A percentile compares a stretch with the other conserved stretches of the same genome.
These are phyloP conservation scores for Coniella vitis DNA, from an alignment of 2,329 filamentous ascomycete genomes.

Conservation along the genomic window DNA sequence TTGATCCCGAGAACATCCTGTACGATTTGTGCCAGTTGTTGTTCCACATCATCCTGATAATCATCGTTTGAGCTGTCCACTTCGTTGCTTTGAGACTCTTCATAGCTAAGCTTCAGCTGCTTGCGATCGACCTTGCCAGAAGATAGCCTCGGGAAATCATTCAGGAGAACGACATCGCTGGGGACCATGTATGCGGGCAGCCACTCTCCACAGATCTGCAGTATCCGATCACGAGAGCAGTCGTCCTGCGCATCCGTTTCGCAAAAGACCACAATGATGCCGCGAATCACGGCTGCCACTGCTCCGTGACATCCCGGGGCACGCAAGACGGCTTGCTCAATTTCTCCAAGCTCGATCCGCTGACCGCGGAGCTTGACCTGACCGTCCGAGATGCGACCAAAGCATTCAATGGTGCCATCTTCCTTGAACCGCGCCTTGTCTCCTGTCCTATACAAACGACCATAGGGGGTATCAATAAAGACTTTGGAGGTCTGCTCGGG, in stretches of 20 bases:
- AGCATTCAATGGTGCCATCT: constrained; percentile 70
- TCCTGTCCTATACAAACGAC: constrained; percentile 73
- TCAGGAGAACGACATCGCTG: constrained; percentile 58
- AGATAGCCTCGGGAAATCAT: constrained; percentile 64
- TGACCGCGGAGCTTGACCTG: constrained; percentile 87
- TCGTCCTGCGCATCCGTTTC: constrained; percentile 38
- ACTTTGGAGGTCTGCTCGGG: constrained; percentile 64
- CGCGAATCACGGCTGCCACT: constrained; percentile 59
- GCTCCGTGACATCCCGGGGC: constrained; percentile 57
- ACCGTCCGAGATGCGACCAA: constrained; percentile 70
- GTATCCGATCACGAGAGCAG: constrained; percentile 39
- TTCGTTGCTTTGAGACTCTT: not conserved
- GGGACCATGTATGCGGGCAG: constrained; percentile 81
- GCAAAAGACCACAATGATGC: constrained; percentile 69
- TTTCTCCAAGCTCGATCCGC: constrained; percentile 71
- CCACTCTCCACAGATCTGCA: constrained; percentile 60
- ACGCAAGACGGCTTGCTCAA: constrained; percentile 63
- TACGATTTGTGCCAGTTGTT: constrained; percentile 27
- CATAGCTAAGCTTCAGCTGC: constrained; percentile 50
- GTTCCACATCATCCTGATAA: constrained; percentile 26
- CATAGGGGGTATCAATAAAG: constrained; percentile 64
- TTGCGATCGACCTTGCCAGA: constrained; percentile 80
- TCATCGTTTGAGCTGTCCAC: constrained; percentile 5
- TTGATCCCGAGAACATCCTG: constrained; percentile 21
- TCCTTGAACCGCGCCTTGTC: constrained; percentile 67